Percentiles rank a stretch among this genome's conserved stretches.
These are phyloP conservation scores for Gigaspora rosea DNA, from an alignment of 192 early-diverging fungal species.

Conservation along the genomic window DNA sequence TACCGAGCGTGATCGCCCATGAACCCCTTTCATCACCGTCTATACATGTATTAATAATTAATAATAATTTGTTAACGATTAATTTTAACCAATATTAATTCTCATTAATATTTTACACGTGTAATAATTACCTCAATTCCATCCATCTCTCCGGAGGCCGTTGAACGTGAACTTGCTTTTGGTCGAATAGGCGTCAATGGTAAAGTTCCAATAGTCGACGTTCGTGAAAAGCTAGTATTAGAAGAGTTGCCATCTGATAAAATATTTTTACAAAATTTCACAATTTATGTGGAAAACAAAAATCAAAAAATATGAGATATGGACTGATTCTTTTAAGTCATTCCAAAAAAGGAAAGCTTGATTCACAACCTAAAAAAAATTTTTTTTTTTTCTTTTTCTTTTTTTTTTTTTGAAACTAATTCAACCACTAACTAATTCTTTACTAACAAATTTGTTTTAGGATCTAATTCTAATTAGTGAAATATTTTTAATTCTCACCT, in stretches of 20 bases:
- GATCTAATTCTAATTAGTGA: neutral
- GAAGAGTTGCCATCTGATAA: slow-evolving; percentile 18
- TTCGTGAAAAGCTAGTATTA: neutral
- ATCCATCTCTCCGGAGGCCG: neutral
- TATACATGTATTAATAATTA: neutral
- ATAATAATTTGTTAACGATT: neutral
- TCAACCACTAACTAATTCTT: slow-evolving; percentile 11
- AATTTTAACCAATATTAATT: too few species aligned
- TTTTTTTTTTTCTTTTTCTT: too few species aligned
- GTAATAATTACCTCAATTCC: slow-evolving; percentile 8
- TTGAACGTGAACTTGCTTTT: neutral
- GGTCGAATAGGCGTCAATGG: neutral
- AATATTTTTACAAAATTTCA: slow-evolving; percentile 1
- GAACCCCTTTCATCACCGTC: neutral
- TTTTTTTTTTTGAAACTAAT: slow-evolving; percentile 12
- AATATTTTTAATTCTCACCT: neutral
- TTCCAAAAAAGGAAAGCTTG: slow-evolving; percentile 18
- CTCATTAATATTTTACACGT: too few species aligned
- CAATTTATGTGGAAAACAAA: neutral
- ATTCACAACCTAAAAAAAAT: slow-evolving; percentile 16
- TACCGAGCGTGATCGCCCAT: slow-evolving; percentile 19
- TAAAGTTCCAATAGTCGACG: neutral
- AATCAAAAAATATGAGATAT: slow-evolving; percentile 8
- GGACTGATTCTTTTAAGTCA: neutral
- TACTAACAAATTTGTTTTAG: too few species aligned